phyloP scores from a whole-genome alignment of 1,284 basidiomycete genomes.

The Puccinia polysora region DNA sequence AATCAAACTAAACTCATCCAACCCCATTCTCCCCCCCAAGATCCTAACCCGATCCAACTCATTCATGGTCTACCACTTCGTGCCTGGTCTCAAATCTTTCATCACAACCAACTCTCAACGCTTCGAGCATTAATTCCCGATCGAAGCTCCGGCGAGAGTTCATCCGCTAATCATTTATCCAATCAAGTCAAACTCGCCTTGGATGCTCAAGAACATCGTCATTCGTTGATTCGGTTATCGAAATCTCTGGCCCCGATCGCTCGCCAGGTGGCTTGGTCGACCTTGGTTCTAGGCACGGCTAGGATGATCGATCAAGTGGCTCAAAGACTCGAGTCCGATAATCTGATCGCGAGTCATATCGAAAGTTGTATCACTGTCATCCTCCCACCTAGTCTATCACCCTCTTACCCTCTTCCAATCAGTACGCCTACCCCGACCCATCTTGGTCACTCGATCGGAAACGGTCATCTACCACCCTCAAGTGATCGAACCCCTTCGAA shows the following conservation, averaged over 20 bases:
- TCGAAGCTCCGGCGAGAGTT: no score
- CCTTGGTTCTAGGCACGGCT: conserved; percentile 2
- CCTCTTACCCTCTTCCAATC: neutral
- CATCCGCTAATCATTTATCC: neutral
- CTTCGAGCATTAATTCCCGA: conserved; percentile 18
- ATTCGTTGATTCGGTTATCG: conserved; percentile 7
- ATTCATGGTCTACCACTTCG: conserved; percentile 17
- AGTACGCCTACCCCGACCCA: no score
- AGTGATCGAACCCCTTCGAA: no score
- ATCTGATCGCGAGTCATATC: neutral
- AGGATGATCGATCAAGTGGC: conserved; percentile 16
- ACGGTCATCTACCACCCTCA: no score
- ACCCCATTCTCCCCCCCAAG: neutral
- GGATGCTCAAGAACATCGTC: conserved; percentile 16
- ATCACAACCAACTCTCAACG: neutral
- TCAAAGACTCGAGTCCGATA: conserved; percentile 21
- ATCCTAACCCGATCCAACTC: neutral
- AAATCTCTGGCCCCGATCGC: conserved; percentile 19
- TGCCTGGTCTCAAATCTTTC: conserved; percentile 27
- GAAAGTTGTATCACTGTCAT: conserved; percentile 13
- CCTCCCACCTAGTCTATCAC: neutral
- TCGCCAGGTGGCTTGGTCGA: conserved; percentile 14
- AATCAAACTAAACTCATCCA: neutral
- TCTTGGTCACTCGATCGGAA: no score
- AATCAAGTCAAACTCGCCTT: conserved; percentile 14